phyloP scores from a whole-genome alignment of 2,329 filamentous ascomycete species.

The Ilyonectria sp. region DNA sequence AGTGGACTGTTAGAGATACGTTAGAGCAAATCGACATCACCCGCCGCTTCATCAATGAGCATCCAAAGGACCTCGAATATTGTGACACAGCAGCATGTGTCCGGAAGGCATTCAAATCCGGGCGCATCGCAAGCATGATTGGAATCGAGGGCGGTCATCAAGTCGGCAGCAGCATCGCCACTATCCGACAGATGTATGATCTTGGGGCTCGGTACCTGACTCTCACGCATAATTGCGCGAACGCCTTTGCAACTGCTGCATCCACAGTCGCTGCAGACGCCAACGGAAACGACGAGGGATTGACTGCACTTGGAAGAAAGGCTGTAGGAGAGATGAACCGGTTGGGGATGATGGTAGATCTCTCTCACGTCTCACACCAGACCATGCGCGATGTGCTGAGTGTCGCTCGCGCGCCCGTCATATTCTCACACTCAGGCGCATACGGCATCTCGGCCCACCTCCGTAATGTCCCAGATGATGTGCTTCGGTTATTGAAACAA shows the following conservation, averaged over 20 bases:
- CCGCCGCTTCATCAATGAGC: slow-evolving; percentile 48
- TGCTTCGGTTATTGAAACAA: slow-evolving; percentile 51
- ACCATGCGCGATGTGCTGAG: slow-evolving; percentile 50
- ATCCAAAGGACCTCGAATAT: slow-evolving; percentile 42
- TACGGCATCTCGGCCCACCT: slow-evolving; percentile 48
- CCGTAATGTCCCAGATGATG: slow-evolving; percentile 59
- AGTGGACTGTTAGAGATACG: slow-evolving; percentile 36
- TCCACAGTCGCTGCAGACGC: slow-evolving; percentile 48
- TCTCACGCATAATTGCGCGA: slow-evolving; percentile 55
- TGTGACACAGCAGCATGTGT: slow-evolving; percentile 48
- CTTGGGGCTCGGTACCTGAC: slow-evolving; percentile 58
- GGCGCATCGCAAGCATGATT: slow-evolving; percentile 55
- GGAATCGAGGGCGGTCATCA: slow-evolving; percentile 57
- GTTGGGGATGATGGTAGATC: slow-evolving; percentile 53
- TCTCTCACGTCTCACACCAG: slow-evolving; percentile 51
- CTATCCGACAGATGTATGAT: slow-evolving; percentile 53
- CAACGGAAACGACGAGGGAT: slow-evolving; percentile 37
- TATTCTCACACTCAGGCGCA: slow-evolving; percentile 52
- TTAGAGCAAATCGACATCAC: slow-evolving; percentile 55
- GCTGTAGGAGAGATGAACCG: slow-evolving; percentile 56
- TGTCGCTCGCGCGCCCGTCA: slow-evolving; percentile 48
- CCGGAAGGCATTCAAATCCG: slow-evolving; percentile 48
- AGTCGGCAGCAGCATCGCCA: slow-evolving; percentile 52
- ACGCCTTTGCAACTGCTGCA: slow-evolving; percentile 49
- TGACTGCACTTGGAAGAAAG: slow-evolving; percentile 46